phyloP scores from a whole-genome alignment of 495 filamentous ascomycete genomes.

The Poronia punctata region DNA sequence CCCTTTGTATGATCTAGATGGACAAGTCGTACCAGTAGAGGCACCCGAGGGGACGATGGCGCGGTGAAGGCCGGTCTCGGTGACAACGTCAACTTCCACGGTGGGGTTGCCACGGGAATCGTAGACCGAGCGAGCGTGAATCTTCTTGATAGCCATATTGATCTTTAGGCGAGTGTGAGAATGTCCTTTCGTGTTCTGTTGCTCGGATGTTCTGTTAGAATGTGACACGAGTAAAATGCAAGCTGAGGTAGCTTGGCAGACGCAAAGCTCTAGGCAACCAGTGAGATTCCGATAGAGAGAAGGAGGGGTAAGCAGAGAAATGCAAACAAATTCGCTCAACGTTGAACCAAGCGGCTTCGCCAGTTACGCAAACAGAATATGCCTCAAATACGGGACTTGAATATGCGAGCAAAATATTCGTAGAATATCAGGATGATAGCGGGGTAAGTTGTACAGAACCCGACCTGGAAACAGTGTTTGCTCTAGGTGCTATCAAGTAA shows the following conservation, averaged over 20 bases:
- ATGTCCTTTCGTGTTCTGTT: neutral
- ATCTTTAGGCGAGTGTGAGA: neutral
- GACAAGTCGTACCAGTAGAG: slow-evolving; percentile 69
- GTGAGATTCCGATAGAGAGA: neutral
- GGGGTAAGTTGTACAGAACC: slow-evolving; percentile 22
- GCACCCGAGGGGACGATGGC: slow-evolving; percentile 98
- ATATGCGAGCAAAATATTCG: slow-evolving; percentile 5
- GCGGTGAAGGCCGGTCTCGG: slow-evolving; percentile 92
- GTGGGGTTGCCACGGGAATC: slow-evolving; percentile 99
- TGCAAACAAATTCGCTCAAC: slow-evolving; percentile 19
- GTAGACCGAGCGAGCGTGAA: slow-evolving; percentile 98
- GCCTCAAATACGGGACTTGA: slow-evolving; percentile 17
- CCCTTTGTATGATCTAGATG: slow-evolving; percentile 4
- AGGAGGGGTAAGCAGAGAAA: slow-evolving; percentile 3
- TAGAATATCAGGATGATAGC: slow-evolving; percentile 19
- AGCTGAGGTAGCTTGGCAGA: neutral
- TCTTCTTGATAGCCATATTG: slow-evolving; percentile 89
- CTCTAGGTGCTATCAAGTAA: neutral
- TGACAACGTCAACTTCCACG: slow-evolving; percentile 89
- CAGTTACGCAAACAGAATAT: slow-evolving; percentile 14
- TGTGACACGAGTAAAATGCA: neutral
- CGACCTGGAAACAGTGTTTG: neutral
- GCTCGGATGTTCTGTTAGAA: neutral
- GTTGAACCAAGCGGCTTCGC: slow-evolving; percentile 7
- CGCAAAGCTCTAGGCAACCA: neutral